Conservation (phyloP, 1,284 basidiomycete species). For the Ceratobasidium sp. region DNA sequence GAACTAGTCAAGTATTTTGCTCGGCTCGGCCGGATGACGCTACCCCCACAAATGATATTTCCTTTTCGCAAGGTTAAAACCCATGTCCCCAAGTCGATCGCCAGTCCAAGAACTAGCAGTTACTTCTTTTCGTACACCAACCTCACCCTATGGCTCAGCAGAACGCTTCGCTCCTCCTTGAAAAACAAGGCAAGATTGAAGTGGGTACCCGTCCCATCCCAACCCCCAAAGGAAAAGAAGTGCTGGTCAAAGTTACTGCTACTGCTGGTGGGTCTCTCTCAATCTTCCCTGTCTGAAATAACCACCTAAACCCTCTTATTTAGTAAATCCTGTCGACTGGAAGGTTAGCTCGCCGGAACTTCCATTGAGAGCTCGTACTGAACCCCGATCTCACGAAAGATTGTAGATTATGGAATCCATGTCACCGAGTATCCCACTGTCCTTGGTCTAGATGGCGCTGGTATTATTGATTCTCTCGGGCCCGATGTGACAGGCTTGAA, state of each 20-base stretch:
- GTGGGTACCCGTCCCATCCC: conserved; percentile 27
- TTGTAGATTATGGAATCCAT: background rate
- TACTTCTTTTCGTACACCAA: too few species aligned
- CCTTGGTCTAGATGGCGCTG: conserved; percentile 35
- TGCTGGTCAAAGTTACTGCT: conserved; percentile 30
- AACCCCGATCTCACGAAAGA: conserved; percentile 10
- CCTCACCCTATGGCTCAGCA: conserved; percentile 37
- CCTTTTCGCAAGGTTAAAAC: too few species aligned
- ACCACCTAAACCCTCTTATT: background rate
- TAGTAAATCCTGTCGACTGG: conserved; percentile 36
- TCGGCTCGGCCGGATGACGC: conserved; percentile 37
- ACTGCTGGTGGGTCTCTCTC: conserved; percentile 12
- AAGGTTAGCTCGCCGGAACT: background rate
- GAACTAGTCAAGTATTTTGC: conserved; percentile 14
- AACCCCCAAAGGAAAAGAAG: conserved; percentile 27
- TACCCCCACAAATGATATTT: too few species aligned
- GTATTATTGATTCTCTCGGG: background rate
- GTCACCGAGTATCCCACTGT: background rate
- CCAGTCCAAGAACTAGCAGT: too few species aligned
- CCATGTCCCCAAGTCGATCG: too few species aligned
- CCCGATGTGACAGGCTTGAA: background rate
- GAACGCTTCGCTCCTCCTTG: conserved; percentile 31
- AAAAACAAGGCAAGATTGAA: conserved; percentile 36
- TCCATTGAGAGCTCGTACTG: background rate
- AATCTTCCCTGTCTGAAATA: background rate